Evolutionary conservation across 371 early-diverging fungal genomes (phyloP).

Genomic region (Smittium culicis): DNA sequence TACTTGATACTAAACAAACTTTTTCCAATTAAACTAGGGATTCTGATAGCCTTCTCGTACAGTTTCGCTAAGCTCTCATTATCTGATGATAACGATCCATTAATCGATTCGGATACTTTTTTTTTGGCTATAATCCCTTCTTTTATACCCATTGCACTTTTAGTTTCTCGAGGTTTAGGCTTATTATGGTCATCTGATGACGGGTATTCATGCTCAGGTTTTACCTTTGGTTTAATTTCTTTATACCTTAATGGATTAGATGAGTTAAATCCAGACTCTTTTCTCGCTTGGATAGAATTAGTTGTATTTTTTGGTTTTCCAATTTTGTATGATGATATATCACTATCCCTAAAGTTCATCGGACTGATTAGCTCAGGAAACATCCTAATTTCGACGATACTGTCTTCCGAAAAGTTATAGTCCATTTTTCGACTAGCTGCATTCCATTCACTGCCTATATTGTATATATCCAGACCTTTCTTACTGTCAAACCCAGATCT

Average conservation of each 20-base stretch:
- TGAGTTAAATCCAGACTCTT: neutral
- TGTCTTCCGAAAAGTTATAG: too few relatives aligned
- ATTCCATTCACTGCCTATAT: too few relatives aligned
- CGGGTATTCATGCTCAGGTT: neutral
- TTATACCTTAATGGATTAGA: neutral
- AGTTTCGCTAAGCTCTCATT: neutral
- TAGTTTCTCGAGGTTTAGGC: neutral
- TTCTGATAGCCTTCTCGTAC: neutral
- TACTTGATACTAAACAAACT: too few relatives aligned
- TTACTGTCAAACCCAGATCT: neutral
- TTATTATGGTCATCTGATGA: neutral
- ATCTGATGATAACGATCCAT: neutral
- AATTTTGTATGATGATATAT: neutral
- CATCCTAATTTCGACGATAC: neutral
- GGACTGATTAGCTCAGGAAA: neutral
- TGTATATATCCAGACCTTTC: neutral
- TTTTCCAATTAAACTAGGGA: neutral
- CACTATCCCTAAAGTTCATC: neutral
- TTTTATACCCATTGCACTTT: neutral
- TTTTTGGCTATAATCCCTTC: neutral
- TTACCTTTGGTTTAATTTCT: neutral
- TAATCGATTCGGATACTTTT: neutral
- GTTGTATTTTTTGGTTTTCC: neutral
- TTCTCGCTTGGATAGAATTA: neutral
- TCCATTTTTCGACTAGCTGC: too few relatives aligned